Conservation (phyloP, 345 rosid species). For the Trapa bicornis region DNA sequence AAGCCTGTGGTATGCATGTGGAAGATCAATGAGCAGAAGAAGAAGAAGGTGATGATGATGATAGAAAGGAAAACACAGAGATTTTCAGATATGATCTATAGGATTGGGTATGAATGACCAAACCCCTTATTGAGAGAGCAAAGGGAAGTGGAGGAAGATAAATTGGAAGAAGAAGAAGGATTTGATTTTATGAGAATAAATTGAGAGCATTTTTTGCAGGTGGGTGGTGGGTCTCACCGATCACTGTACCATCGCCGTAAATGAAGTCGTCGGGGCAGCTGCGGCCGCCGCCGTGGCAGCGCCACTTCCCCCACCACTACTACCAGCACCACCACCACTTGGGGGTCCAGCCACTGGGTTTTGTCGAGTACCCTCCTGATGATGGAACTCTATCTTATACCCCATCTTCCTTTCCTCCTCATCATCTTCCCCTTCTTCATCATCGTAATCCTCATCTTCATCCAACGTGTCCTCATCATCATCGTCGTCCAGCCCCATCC, state of each 20-base stretch:
- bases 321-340: slow-evolving; percentile 2
- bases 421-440: slow-evolving; percentile 9
- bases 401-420: slow-evolving; percentile 9
- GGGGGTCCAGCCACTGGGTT: slow-evolving; percentile 6
- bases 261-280: neutral
- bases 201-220: neutral
- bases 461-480: slow-evolving; percentile 10
- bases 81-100: too few species aligned
- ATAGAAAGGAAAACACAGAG: too few species aligned
- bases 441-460: slow-evolving; percentile 7
- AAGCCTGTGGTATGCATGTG: neutral
- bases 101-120: too few species aligned
- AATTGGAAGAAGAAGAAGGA: too few species aligned
- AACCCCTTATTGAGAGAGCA: too few species aligned
- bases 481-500: neutral
- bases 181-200: neutral
- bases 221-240: neutral
- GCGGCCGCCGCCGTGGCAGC: slow-evolving; percentile 1
- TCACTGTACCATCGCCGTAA: slow-evolving; percentile 13
- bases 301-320: neutral
- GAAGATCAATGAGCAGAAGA: neutral
- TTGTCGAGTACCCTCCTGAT: slow-evolving; percentile 6
- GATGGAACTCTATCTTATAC: slow-evolving; percentile 10
- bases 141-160: too few species aligned
- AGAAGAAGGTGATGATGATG: neutral